A percentile compares a stretch with the other conserved stretches of the same genome.
Conservation (phyloP, 2,329 filamentous ascomycete genomes). For the Aureobasidium musti region DNA sequence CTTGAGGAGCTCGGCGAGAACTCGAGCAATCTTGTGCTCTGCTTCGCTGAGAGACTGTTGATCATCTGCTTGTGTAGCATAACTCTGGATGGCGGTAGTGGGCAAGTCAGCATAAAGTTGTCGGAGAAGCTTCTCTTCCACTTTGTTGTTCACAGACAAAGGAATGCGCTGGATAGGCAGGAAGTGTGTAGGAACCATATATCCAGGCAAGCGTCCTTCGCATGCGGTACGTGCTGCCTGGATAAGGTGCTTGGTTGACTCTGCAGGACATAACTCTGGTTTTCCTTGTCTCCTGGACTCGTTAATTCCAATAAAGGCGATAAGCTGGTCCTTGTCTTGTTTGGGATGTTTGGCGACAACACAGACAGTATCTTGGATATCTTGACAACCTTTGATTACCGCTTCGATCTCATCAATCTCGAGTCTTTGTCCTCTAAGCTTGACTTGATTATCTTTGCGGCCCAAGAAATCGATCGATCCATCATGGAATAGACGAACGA, state of each 20-base stretch:
- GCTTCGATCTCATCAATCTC: conserved; percentile 93
- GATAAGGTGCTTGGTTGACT: conserved; percentile 42
- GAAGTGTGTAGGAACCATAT: conserved; percentile 90
- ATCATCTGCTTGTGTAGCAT: conserved; percentile 36
- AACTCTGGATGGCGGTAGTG: conserved; percentile 60
- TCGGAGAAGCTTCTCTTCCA: conserved; percentile 70
- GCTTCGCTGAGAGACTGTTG: conserved; percentile 40
- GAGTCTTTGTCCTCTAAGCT: conserved; percentile 82
- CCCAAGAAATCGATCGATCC: conserved; percentile 85
- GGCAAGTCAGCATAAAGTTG: conserved; percentile 64
- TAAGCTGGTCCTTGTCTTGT: conserved; percentile 77
- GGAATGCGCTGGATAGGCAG: conserved; percentile 71
- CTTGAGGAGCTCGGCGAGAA: conserved; percentile 58
- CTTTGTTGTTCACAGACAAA: conserved; percentile 86
- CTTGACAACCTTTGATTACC: conserved; percentile 64
- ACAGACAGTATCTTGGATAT: conserved; percentile 70
- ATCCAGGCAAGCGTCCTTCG: conserved; percentile 68
- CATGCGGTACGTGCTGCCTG: conserved; percentile 63
- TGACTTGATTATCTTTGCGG: conserved; percentile 87
- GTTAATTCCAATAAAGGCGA: conserved; percentile 65
- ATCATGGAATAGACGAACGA: conserved; percentile 79
- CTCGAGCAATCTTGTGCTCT: conserved; percentile 54
- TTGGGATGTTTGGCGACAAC: conserved; percentile 71
- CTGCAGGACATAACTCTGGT: conserved; percentile 17
- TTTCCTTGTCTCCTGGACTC: conserved; percentile 29